phyloP scores from a whole-genome alignment of 257 asterid species.

The Ophiorrhiza pumila region DNA sequence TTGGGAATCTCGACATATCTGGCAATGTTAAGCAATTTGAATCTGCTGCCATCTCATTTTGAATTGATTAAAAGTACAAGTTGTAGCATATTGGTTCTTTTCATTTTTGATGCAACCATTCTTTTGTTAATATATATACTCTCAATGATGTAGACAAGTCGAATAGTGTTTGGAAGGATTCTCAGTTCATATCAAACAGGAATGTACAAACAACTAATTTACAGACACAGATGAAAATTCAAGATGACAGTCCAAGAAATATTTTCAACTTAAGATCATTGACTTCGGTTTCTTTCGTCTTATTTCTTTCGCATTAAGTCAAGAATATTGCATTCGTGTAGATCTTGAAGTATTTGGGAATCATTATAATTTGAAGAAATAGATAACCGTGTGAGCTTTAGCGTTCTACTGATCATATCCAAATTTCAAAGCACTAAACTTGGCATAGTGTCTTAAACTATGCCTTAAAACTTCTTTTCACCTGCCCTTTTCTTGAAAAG shows the following conservation, averaged over 20 bases:
- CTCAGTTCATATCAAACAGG: background rate
- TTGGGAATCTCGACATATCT: too few species aligned
- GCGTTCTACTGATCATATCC: too few species aligned
- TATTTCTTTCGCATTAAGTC: background rate
- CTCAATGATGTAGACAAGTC: background rate
- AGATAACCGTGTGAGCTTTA: too few species aligned
- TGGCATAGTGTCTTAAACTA: too few species aligned
- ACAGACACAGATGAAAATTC: background rate
- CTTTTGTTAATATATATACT: background rate
- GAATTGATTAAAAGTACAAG: too few species aligned
- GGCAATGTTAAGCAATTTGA: background rate
- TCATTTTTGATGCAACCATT: background rate
- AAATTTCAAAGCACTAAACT: too few species aligned
- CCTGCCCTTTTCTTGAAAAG: too few species aligned
- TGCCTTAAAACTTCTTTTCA: too few species aligned
- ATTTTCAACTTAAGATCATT: background rate
- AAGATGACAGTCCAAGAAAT: background rate
- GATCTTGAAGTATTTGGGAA: too few species aligned
- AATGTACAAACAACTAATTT: background rate
- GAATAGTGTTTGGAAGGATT: background rate
- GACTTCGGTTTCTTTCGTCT: background rate
- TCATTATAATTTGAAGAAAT: too few species aligned
- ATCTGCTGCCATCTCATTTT: too few species aligned
- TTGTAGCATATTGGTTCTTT: background rate
- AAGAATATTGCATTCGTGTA: too few species aligned